Base-by-base conservation (phyloP, 495 filamentous ascomycete species). In the Aspergillus biplanus region DNA sequence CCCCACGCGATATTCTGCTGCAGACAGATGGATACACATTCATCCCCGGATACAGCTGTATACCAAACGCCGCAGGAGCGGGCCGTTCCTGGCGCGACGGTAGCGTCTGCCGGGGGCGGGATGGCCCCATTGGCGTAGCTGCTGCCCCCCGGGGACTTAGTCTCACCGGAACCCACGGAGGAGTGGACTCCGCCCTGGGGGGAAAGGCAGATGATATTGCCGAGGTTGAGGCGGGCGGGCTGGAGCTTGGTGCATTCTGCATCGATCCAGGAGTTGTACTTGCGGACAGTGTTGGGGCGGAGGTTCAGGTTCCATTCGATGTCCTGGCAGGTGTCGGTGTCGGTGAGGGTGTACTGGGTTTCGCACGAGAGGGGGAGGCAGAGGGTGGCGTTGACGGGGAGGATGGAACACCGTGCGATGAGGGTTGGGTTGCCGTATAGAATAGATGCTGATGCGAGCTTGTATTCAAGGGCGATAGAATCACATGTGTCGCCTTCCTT, bases 221-320 rank as follows among this genome's bases (percentile, higher is more conserved):
- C 62, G 21, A 48, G 31, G 7, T 21, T 37, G n/a, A 5, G 15
- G 15, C 27, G 16, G 7, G 39, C 42, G 7, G 35, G 32, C n/a
- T 65, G 56, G 48, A 69, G 65, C 15, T 69, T 65, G 0, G 18
- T 18, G 53, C 64, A 69, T 9, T 57, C 0, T 37, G 2, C 4
- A 27, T 66, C 27, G 39, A 69, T 56, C 67, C 61, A 69, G 37
- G 67, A 65, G 31, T 67, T 69, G 15, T 21, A 52, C 13, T 49
- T 33, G 27, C 42, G 27, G 15, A 60, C 42, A 27, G 21, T 27
- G 21, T 27, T 27, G 21, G 21, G 21, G 21, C 21, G 21, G 21
- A 27, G 21, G 21, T 27, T 27, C 21, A 27, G 21, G 2, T 27
- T 27, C 21, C 21, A 27, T 27, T 27, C 21, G 21, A 27, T 27